These are phyloP conservation scores for Calonectria naviculata DNA, from an alignment of 2,329 filamentous ascomycete genomes.

Conservation along the genomic window DNA sequence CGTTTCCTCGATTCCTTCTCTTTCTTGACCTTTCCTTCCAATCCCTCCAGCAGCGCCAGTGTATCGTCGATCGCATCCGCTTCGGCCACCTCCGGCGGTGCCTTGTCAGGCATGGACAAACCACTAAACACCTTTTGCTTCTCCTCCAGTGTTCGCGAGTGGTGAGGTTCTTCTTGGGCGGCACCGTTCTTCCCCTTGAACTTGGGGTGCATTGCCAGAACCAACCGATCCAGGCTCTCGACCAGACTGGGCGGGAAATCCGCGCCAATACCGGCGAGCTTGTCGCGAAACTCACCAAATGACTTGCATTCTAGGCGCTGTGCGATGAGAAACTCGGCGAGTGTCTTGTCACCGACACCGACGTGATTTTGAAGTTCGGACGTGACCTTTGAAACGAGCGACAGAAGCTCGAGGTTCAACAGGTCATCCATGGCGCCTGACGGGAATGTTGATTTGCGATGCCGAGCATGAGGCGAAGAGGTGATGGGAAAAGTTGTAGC, in stretches of 20 bases:
- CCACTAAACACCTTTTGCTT: slow-evolving; percentile 93
- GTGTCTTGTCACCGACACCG: slow-evolving; percentile 90
- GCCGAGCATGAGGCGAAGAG: slow-evolving; percentile 15
- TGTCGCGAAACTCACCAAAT: slow-evolving; percentile 79
- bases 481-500: slow-evolving; percentile 22
- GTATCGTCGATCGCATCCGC: slow-evolving; percentile 89
- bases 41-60: slow-evolving; percentile 86
- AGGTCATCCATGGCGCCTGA: slow-evolving; percentile 82
- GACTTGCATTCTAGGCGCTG: slow-evolving; percentile 82
- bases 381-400: slow-evolving; percentile 93
- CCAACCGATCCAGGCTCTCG: slow-evolving; percentile 90
- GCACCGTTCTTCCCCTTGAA: slow-evolving; percentile 71
- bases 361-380: slow-evolving; percentile 95
- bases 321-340: slow-evolving; percentile 96
- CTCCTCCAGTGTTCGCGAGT: slow-evolving; percentile 66
- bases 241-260: slow-evolving; percentile 88
- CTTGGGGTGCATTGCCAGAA: slow-evolving; percentile 90
- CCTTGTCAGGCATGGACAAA: slow-evolving; percentile 85
- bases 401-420: slow-evolving; percentile 89
- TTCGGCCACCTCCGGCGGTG: slow-evolving; percentile 50
- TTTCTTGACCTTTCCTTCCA: slow-evolving; percentile 75
- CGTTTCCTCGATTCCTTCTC: slow-evolving; percentile 64
- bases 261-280: slow-evolving; percentile 80
- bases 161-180: slow-evolving; percentile 51
- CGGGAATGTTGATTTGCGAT: slow-evolving; percentile 14